Base-by-base conservation (phyloP, 805 yeast species). In the Kodamaea nitidulidarum region DNA sequence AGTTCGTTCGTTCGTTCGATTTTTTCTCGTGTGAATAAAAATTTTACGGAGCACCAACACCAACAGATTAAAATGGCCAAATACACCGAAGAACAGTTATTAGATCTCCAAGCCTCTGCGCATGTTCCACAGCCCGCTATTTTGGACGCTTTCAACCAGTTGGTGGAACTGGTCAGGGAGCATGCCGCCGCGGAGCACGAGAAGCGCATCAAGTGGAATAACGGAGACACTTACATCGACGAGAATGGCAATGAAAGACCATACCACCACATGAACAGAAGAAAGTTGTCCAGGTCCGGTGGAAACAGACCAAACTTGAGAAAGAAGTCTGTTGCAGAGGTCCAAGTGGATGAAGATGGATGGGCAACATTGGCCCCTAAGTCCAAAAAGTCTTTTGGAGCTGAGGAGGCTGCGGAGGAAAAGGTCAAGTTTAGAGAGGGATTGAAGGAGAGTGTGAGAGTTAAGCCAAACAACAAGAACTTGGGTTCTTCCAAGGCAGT, bases 401-500 rank as follows among this genome's bases (percentile, higher is more conserved):
- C 65, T 26, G 76, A 72, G 41, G 77, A 70, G 14, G 72, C 59
- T 32, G 65, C 49, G 18, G 77, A 69, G 18, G 80, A 75, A 43
- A 70, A 70, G 44, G 60, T 63, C 37, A 56, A 65, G 35, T 67
- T 68, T 51, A 65, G 71, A 53, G 76, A 73, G 45, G 55, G 68
- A 42, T 54, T 69, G 38, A 74, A 72, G 56, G 81, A 78, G 42
- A 40, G 52, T 20, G 55, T 78, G 45, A 80, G 70, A 52, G 80
- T 75, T 42, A 80, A 75, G 56, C 85, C 91, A 43, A 81, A 79
- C 64, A 81, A 79, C 60, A 82, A 83, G 58, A 81, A 81, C 59
- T 79, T 84, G 58, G 78, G 86, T 6, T 78, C 86, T 12, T 77
- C 84, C 30, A 82, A 80, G 61, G 82, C 88, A 16, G 83, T 77